Conservation (phyloP, 257 asterid species). For the Buddleja alternifolia region DNA sequence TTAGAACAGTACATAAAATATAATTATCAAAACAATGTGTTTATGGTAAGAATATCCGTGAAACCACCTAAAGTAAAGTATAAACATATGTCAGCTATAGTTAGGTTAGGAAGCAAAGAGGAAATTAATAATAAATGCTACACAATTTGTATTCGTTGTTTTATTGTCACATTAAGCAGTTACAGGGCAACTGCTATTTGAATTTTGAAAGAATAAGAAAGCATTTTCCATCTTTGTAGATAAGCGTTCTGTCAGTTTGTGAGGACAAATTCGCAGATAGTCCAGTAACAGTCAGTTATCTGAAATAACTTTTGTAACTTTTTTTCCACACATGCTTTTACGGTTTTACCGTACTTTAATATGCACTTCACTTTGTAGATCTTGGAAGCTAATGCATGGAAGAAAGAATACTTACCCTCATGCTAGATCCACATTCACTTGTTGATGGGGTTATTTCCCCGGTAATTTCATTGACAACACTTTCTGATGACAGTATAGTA, state of each 20-base stretch:
- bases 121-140: neutral
- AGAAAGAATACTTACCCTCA: conserved; percentile 49
- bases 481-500: conserved; percentile 61
- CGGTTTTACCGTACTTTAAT: too few species aligned
- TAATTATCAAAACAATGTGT: neutral
- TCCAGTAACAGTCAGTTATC: neutral
- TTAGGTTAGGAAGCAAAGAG: neutral
- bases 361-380: too few species aligned
- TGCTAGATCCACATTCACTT: conserved; percentile 64
- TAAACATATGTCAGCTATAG: too few species aligned
- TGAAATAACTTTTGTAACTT: neutral
- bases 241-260: neutral
- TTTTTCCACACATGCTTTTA: too few species aligned
- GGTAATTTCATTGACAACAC: conserved; percentile 41
- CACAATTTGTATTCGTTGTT: too few species aligned
- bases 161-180: neutral
- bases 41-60: too few species aligned
- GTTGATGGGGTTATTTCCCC: conserved; percentile 55
- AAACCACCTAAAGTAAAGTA: too few species aligned
- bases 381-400: neutral
- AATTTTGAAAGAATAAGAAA: too few species aligned
- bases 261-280: neutral
- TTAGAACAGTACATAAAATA: neutral
- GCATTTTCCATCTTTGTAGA: neutral
- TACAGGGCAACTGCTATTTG: neutral